Conservation (phyloP, 257 asterid species). For the Sherardia arvensis region DNA sequence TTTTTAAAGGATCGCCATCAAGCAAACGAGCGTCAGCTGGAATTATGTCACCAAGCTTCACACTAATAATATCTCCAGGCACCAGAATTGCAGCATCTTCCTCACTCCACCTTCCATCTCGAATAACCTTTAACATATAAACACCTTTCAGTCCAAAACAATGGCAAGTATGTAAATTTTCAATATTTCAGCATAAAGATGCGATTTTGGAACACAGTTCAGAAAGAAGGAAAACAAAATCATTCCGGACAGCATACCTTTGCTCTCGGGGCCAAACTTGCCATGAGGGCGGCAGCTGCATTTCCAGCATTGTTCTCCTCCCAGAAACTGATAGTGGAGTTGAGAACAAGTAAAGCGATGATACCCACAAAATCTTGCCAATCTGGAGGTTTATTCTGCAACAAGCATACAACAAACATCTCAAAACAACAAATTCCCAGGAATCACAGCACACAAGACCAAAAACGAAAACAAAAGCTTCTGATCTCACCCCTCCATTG, state of each 20-base stretch:
- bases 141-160: conserved; percentile 12
- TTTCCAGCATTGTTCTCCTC: conserved; percentile 99
- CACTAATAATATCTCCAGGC: conserved; percentile 83
- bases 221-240: background rate
- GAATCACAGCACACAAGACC: background rate
- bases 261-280: conserved; percentile 93
- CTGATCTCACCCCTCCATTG: conserved; percentile 93
- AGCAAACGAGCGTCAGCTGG: conserved; percentile 96
- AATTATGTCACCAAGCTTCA: conserved; percentile 86
- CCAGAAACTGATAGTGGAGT: conserved; percentile 89
- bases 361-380: conserved; percentile 99
- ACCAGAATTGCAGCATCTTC: conserved; percentile 79
- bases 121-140: conserved; percentile 52
- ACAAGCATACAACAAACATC: conserved; percentile 4
- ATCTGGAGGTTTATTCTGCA: conserved; percentile 96
- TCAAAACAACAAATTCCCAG: background rate
- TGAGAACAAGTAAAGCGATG: conserved; percentile 73
- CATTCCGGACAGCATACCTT: conserved; percentile 29
- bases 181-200: background rate
- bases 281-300: conserved; percentile 99
- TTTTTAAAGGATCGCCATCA: conserved; percentile 91
- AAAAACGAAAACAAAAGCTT: conserved; percentile 1
- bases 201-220: background rate
- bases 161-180: background rate
- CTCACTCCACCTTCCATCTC: conserved; percentile 94